These are phyloP conservation scores for Cryptosporidium felis DNA, from an alignment of 169 alveolate genomes.

Conservation along the genomic window DNA sequence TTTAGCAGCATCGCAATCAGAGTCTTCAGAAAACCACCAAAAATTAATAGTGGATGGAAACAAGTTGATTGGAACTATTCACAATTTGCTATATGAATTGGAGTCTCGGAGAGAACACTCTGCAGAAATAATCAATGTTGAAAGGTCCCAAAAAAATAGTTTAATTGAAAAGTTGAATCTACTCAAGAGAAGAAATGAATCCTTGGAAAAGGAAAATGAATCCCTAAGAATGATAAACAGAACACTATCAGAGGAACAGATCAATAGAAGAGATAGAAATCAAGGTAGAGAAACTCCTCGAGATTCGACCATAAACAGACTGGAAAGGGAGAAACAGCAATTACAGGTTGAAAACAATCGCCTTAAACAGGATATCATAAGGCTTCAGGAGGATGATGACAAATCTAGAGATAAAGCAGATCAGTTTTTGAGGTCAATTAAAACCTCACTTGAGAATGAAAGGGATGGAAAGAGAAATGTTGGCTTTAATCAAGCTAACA, in stretches of 20 bases:
- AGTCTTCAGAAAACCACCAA: slow-evolving; percentile 6
- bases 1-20: slow-evolving; percentile 1
- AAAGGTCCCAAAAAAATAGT: slow-evolving; percentile 62
- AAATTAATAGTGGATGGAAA: slow-evolving; percentile 55
- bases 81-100: slow-evolving; percentile 56
- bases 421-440: slow-evolving; percentile 38
- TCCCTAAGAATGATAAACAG: slow-evolving; percentile 30
- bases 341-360: slow-evolving; percentile 51
- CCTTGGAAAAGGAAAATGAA: slow-evolving; percentile 43
- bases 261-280: background rate
- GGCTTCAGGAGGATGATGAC: slow-evolving; percentile 65
- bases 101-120: slow-evolving; percentile 52
- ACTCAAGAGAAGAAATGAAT: slow-evolving; percentile 11
- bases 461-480: background rate
- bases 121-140: slow-evolving; percentile 26
- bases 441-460: slow-evolving; percentile 10
- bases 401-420: slow-evolving; percentile 53
- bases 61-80: slow-evolving; percentile 40
- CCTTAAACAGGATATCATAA: slow-evolving; percentile 37
- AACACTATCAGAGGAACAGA: background rate
- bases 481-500: background rate
- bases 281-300: background rate
- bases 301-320: background rate
- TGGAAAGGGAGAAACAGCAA: slow-evolving; percentile 65
- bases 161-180: slow-evolving; percentile 21